phyloP scores from a whole-genome alignment of 192 early-diverging fungal species.

The Dimargaris xerosporica region DNA sequence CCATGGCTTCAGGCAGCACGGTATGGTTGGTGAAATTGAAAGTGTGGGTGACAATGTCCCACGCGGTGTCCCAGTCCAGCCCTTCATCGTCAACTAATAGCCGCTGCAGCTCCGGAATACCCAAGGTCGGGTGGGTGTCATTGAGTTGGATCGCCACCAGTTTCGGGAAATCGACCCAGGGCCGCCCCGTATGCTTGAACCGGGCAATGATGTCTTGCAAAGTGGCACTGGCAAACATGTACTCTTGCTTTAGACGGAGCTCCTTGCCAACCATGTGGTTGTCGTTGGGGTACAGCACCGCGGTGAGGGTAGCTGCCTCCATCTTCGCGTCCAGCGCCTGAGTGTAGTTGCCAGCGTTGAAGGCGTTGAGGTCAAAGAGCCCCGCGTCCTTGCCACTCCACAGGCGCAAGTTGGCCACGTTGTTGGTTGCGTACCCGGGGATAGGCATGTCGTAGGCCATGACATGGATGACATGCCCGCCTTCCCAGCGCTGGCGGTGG shows the following conservation, averaged over 20 bases:
- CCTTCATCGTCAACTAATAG: slow-evolving; percentile 85
- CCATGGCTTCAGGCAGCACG: slow-evolving; percentile 94
- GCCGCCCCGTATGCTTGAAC: slow-evolving; percentile 74
- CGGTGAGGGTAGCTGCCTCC: slow-evolving; percentile 83
- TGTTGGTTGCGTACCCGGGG: slow-evolving; percentile 87
- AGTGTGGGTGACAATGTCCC: slow-evolving; percentile 73
- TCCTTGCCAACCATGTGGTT: slow-evolving; percentile 95
- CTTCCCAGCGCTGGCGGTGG: slow-evolving; percentile 52
- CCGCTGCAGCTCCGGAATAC: slow-evolving; percentile 84
- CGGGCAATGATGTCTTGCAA: slow-evolving; percentile 79
- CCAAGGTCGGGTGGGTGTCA: slow-evolving; percentile 94
- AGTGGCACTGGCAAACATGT: slow-evolving; percentile 87
- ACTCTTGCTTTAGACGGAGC: slow-evolving; percentile 95
- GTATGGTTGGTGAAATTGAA: slow-evolving; percentile 99
- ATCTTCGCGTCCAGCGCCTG: slow-evolving; percentile 84
- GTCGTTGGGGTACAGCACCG: slow-evolving; percentile 95
- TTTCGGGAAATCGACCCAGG: slow-evolving; percentile 80
- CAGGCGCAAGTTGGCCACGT: slow-evolving; percentile 91
- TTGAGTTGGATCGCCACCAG: slow-evolving; percentile 96
- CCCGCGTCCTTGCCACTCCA: slow-evolving; percentile 89
- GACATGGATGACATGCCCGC: slow-evolving; percentile 69
- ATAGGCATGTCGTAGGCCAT: slow-evolving; percentile 96
- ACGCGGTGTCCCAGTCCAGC: slow-evolving; percentile 87
- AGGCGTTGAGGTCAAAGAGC: slow-evolving; percentile 73
- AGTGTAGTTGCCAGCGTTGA: slow-evolving; percentile 86